phyloP scores from a whole-genome alignment of 306 rosid species.

The Castanopsis chinensis region DNA sequence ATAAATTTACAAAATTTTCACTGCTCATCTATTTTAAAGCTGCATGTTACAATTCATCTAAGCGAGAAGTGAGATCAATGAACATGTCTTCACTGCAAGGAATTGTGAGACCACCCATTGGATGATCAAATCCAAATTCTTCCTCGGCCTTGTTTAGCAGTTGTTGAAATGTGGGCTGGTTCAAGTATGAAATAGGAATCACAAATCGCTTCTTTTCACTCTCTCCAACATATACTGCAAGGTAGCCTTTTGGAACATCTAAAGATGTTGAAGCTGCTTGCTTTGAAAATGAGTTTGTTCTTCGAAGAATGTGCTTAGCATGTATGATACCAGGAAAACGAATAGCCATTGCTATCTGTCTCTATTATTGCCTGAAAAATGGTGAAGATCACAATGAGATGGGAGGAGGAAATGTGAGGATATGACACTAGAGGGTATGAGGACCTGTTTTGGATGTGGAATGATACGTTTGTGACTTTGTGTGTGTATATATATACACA shows the following conservation, averaged over 20 bases:
- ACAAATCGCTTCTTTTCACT: slow-evolving; percentile 37
- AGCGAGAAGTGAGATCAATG: slow-evolving; percentile 28
- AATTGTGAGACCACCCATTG: slow-evolving; percentile 47
- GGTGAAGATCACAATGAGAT: not conserved
- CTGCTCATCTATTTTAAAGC: not conserved
- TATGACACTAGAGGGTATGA: not conserved
- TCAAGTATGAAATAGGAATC: slow-evolving; percentile 45
- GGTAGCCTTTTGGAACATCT: slow-evolving; percentile 46
- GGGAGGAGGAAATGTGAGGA: not conserved
- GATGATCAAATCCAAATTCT: slow-evolving; percentile 49
- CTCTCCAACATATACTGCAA: slow-evolving; percentile 60
- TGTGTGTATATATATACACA: slow-evolving; percentile 23
- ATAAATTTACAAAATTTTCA: not conserved
- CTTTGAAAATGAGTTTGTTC: slow-evolving; percentile 21
- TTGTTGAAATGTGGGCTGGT: slow-evolving; percentile 40
- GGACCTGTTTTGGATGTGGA: not conserved
- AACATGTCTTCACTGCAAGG: slow-evolving; percentile 48
- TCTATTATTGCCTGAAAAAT: not conserved
- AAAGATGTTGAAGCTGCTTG: slow-evolving; percentile 7
- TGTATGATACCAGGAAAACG: slow-evolving; percentile 25
- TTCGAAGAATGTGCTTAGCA: slow-evolving; percentile 39
- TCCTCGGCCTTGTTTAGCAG: slow-evolving; percentile 32
- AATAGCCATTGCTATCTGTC: slow-evolving; percentile 15
- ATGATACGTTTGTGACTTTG: not conserved
- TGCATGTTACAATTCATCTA: slow-evolving; percentile 1